These are phyloP conservation scores for Ramalina intermedia DNA, from an alignment of 495 filamentous ascomycete genomes.

Conservation along the genomic window DNA sequence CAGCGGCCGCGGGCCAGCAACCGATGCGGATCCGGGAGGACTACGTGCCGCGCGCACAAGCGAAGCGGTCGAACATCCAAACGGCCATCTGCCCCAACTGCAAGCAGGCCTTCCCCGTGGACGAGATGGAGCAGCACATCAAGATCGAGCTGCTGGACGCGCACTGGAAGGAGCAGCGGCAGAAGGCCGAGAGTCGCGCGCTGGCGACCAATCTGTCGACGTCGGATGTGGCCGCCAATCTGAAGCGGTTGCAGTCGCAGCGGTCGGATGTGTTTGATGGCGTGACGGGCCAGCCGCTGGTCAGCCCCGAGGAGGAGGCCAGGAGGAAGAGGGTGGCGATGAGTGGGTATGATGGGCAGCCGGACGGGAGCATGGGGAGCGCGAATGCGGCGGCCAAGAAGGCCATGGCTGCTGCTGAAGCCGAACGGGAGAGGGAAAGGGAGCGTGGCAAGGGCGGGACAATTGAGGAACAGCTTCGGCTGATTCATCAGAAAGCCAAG, in stretches of 20 bases:
- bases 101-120: constrained; percentile 69
- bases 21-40: constrained; percentile 88
- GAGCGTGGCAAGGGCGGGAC: constrained; percentile 17
- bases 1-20: constrained; percentile 52
- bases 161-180: constrained; percentile 88
- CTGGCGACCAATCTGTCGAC: constrained; percentile 81
- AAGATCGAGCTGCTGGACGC: constrained; percentile 91
- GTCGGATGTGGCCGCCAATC: constrained; percentile 76
- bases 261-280: constrained; percentile 84
- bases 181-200: constrained; percentile 69
- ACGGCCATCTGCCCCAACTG: constrained; percentile 89
- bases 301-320: constrained; percentile 59
- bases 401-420: constrained; percentile 4
- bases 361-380: constrained; percentile 13
- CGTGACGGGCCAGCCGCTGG: constrained; percentile 42
- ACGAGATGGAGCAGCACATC: constrained; percentile 89
- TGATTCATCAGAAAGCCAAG: constrained; percentile 31
- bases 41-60: constrained; percentile 75
- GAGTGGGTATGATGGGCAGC: constrained; percentile 42
- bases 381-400: constrained; percentile 8
- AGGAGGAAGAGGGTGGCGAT: constrained; percentile 59
- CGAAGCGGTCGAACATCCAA: constrained; percentile 44
- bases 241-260: constrained; percentile 92
- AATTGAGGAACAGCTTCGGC: constrained; percentile 31
- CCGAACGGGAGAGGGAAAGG: constrained; percentile 11